Base-by-base conservation (phyloP, 129 eudicot species). In the Dittrichia graveolens region DNA sequence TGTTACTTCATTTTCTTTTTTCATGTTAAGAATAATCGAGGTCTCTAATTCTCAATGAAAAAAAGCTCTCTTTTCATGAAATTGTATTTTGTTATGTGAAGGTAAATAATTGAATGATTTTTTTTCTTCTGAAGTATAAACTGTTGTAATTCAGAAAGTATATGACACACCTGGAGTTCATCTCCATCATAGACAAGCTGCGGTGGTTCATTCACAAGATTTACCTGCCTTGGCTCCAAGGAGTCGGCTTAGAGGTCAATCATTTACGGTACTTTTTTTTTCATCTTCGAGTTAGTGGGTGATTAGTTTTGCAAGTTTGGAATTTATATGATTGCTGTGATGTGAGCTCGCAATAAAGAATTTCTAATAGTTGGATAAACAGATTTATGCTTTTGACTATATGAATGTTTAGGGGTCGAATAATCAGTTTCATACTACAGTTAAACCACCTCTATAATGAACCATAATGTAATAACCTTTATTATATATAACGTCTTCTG, bases 121-220 rank as follows among this genome's bases (percentile, higher is more conserved):
- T 13, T 37, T 44, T 44, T 46, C 42, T 18, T 58, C 48, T 78
- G 35, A 74, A 6, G 50, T 61, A 49, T 16, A 44, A 52, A 35
- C 5, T 61, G 72, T 39, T 74, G 54, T 75, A 16, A 56, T 81
- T 80, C 77, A 94, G 98, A 94, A 94, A 85, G 46, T 94, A 65
- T 94, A 66, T 38, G 98, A 94, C 69, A 94, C 98, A 8, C 97
- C 98, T 46, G 98, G 98, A 79, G 97, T 94, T 67, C 98, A 94
- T 86, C 97, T 90, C 44, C 98, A 94, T 82, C 98, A 94, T 61
- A 88, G 97, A 87, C 97, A 89, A 84, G 96, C 97, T 80, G 97
- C 98, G 8, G 97, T 94, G 67, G 79, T 94, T 77, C 89, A 85
- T 66, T 78, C 98, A 41, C 91, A 94, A 70, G 98, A 94, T 84